A percentile compares a stretch with the other conserved stretches of the same genome.
These are phyloP conservation scores for Claviceps humidiphila DNA, from an alignment of 2,329 filamentous ascomycete genomes.

Conservation along the genomic window DNA sequence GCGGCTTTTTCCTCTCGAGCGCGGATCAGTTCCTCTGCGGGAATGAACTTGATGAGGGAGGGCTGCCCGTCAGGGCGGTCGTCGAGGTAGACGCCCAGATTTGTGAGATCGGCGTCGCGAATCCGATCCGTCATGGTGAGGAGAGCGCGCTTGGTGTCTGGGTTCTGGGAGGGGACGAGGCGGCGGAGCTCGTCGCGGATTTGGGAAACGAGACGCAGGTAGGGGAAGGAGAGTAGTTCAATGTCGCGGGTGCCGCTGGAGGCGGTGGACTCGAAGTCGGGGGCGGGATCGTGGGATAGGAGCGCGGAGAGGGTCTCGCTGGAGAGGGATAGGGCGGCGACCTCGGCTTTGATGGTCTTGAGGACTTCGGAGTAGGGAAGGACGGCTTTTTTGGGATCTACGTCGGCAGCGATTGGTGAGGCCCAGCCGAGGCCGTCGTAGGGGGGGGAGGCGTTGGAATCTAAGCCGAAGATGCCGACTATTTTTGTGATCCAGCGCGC, in stretches of 20 bases:
- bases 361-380: conserved; percentile 34
- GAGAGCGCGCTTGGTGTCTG: conserved; percentile 53
- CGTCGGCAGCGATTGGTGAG: conserved; percentile 23
- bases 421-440: conserved; percentile 47
- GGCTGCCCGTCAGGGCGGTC: conserved; percentile 55
- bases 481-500: conserved; percentile 75
- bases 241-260: conserved; percentile 34
- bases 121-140: conserved; percentile 67
- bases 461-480: conserved; percentile 72
- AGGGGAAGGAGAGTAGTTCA: conserved; percentile 40
- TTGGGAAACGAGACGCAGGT: conserved; percentile 39
- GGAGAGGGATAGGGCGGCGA: conserved; percentile 33
- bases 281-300: conserved; percentile 28
- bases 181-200: conserved; percentile 50
- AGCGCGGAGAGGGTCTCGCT: conserved; percentile 30
- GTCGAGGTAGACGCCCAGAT: conserved; percentile 77
- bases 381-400: conserved; percentile 33
- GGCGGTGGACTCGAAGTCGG: conserved; percentile 33
- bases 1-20: conserved; percentile 46
- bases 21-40: conserved; percentile 42
- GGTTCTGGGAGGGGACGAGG: conserved; percentile 32
- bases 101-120: conserved; percentile 68
- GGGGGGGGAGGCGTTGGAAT: conserved; percentile 42
- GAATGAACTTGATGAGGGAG: conserved; percentile 59
- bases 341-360: conserved; percentile 31